A percentile compares a stretch with the other conserved stretches of the same genome.
Conservation (phyloP, 1,139 yeast species). For the Suhomyces kunorum region DNA sequence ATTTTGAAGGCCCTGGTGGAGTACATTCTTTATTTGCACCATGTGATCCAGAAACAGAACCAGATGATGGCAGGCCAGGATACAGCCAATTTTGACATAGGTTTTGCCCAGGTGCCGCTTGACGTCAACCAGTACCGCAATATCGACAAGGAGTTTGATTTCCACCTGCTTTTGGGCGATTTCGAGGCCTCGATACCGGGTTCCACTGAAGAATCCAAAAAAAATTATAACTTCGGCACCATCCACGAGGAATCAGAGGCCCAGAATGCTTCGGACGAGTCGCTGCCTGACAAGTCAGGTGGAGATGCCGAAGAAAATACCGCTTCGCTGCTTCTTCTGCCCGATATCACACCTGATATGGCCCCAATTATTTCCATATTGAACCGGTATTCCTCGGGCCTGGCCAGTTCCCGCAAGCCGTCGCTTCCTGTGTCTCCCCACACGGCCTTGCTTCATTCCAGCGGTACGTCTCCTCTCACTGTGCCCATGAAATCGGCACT, state of each 20-base stretch:
- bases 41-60: slow-evolving; percentile 51
- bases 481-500: slow-evolving; percentile 13
- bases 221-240: slow-evolving; percentile 12
- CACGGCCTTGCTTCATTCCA: slow-evolving; percentile 14
- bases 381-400: slow-evolving; percentile 23
- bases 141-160: slow-evolving; percentile 56
- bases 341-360: slow-evolving; percentile 48
- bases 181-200: slow-evolving; percentile 4
- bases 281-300: neutral
- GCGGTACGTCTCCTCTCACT: slow-evolving; percentile 17
- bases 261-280: slow-evolving; percentile 5
- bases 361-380: slow-evolving; percentile 37
- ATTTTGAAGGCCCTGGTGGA: slow-evolving; percentile 81
- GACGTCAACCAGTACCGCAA: slow-evolving; percentile 61
- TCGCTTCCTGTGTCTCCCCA: slow-evolving; percentile 18
- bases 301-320: neutral
- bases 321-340: slow-evolving; percentile 37
- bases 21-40: slow-evolving; percentile 69
- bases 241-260: slow-evolving; percentile 21
- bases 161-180: slow-evolving; percentile 34
- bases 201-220: slow-evolving; percentile 1
- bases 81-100: slow-evolving; percentile 32
- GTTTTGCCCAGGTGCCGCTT: slow-evolving; percentile 53
- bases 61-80: slow-evolving; percentile 27
- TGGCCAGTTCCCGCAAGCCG: slow-evolving; percentile 12